phyloP scores from a whole-genome alignment of 129 eudicot genomes.

The Erigeron canadensis region DNA sequence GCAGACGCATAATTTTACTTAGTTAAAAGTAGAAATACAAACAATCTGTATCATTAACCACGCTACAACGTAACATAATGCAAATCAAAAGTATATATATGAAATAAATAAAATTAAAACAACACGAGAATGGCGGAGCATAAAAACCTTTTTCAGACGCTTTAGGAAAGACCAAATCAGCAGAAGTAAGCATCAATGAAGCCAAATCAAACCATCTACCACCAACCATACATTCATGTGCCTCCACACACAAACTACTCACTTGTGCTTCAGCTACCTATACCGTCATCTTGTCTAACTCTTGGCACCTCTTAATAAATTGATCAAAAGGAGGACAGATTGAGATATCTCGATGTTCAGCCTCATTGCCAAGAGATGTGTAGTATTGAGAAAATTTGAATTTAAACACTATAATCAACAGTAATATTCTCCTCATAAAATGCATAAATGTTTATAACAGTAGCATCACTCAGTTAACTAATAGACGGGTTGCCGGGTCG shows the following conservation, averaged over 20 bases:
- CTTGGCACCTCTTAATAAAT: constrained; percentile 69
- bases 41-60: neutral
- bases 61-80: neutral
- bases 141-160: constrained; percentile 72
- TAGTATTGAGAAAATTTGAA: too few relatives aligned
- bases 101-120: constrained; percentile 9
- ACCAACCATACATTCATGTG: constrained; percentile 64
- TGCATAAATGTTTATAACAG: too few relatives aligned
- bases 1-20: too few relatives aligned
- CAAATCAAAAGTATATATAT: too few relatives aligned
- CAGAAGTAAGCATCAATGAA: constrained; percentile 78
- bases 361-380: constrained; percentile 39
- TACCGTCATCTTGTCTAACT: constrained; percentile 72
- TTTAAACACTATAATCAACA: too few relatives aligned
- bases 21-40: neutral
- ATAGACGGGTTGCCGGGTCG: too few relatives aligned
- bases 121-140: neutral
- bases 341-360: constrained; percentile 22
- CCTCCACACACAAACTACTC: constrained; percentile 62
- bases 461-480: too few relatives aligned
- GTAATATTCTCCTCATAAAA: too few relatives aligned
- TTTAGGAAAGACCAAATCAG: constrained; percentile 69
- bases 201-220: constrained; percentile 88
- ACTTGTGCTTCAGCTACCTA: constrained; percentile 84
- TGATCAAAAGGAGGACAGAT: constrained; percentile 59